Percentiles rank a stretch among this genome's conserved stretches.
Evolutionary conservation across 2,329 filamentous ascomycete genomes (phyloP).

Genomic region (Arthrocladium fulminans): DNA sequence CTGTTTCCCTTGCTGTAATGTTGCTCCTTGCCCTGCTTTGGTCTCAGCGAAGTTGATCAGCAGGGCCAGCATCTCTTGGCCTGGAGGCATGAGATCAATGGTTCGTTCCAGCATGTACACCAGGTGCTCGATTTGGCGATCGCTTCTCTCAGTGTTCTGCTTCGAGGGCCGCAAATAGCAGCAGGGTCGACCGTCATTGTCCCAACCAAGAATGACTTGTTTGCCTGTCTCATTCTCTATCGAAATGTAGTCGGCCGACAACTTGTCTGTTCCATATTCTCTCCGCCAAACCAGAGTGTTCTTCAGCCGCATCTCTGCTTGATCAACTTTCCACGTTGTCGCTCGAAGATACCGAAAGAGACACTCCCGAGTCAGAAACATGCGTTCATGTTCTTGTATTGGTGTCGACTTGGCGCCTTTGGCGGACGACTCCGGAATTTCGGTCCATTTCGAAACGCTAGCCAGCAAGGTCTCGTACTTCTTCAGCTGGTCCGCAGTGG

Average conservation of each 20-base stretch:
- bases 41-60: conserved; percentile 86
- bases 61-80: conserved; percentile 76
- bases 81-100: conserved; percentile 76
- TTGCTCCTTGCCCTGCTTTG: conserved; percentile 66
- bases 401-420: conserved; percentile 52
- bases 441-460: conserved; percentile 61
- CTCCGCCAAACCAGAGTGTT: conserved; percentile 79
- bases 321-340: conserved; percentile 74
- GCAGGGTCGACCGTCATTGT: conserved; percentile 76
- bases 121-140: conserved; percentile 83
- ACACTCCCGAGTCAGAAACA: conserved; percentile 89
- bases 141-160: conserved; percentile 83
- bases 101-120: conserved; percentile 92
- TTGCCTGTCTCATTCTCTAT: conserved; percentile 96
- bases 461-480: conserved; percentile 75
- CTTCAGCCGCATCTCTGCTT: conserved; percentile 70
- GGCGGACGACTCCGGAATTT: conserved; percentile 55
- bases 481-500: conserved; percentile 66
- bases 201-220: conserved; percentile 80
- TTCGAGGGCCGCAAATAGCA: conserved; percentile 81
- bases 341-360: conserved; percentile 87
- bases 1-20: conserved; percentile 66
- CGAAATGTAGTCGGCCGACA: conserved; percentile 75
- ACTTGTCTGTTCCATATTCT: conserved; percentile 71
- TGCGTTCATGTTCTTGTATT: conserved; percentile 67